Conservation (phyloP, 2,329 filamentous ascomycete genomes). For the Aspergillus viridinutans region DNA sequence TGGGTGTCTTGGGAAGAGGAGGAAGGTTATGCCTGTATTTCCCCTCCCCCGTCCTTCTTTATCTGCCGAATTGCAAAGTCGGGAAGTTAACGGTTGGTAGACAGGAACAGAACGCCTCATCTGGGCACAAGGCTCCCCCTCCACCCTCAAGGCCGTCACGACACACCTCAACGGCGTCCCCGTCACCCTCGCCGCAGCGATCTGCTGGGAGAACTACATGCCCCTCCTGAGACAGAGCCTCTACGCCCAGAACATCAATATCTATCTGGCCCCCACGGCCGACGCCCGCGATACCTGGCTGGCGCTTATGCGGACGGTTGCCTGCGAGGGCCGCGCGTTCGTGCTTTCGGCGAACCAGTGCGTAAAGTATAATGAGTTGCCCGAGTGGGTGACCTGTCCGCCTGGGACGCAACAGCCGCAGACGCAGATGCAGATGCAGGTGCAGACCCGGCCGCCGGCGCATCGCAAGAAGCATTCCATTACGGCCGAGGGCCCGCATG, state of each 20-base stretch:
- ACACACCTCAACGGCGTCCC: slow-evolving; percentile 74
- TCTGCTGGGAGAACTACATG: slow-evolving; percentile 99
- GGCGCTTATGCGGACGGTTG: slow-evolving; percentile 75
- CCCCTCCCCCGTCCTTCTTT: not conserved
- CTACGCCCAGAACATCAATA: slow-evolving; percentile 85
- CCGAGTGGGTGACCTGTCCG: slow-evolving; percentile 49
- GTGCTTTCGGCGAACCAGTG: slow-evolving; percentile 86
- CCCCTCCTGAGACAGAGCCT: slow-evolving; percentile 76
- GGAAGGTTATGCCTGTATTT: slow-evolving; percentile 84
- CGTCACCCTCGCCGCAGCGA: slow-evolving; percentile 77
- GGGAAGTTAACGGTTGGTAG: slow-evolving; percentile 26
- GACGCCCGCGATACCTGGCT: slow-evolving; percentile 81
- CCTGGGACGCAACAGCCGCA: not conserved
- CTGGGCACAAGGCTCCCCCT: slow-evolving; percentile 81
- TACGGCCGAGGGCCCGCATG: slow-evolving; percentile 41
- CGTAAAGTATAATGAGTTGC: slow-evolving; percentile 56
- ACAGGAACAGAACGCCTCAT: slow-evolving; percentile 78
- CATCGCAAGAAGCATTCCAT: slow-evolving; percentile 18
- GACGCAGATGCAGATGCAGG: not conserved
- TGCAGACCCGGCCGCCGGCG: not conserved
- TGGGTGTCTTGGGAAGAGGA: slow-evolving; percentile 75
- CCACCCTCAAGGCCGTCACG: slow-evolving; percentile 72
- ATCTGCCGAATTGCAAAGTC: no score
- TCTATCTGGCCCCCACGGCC: slow-evolving; percentile 87
- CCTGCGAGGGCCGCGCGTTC: slow-evolving; percentile 76